Base-by-base conservation (phyloP, 345 rosid species). In the Aegle marmelos region DNA sequence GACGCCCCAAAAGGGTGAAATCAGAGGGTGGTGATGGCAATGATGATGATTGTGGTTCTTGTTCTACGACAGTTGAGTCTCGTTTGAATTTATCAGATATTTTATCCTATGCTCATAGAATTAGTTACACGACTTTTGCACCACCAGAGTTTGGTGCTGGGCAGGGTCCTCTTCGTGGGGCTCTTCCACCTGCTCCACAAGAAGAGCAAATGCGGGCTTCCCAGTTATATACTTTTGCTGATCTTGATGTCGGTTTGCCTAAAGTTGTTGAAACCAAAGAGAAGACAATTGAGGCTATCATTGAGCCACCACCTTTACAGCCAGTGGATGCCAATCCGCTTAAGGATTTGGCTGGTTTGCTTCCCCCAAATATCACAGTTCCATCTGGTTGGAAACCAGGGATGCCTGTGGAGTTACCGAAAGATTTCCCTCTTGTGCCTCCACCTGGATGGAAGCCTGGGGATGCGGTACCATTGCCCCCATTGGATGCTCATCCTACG, bases 371-470 rank as follows among this genome's bases (percentile, higher is more conserved):
- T 70, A 79, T 95, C 36, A 81, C 82, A 0, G 87, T 95, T 65
- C 99, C 98, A 0, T 79, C 97, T 0, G 99, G 97, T 10, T 96
- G 99, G 99, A 92, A 92, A 77, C 98, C 97, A 1, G 98, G 97
- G 73, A 94, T 92, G 98, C 97, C 99, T 0, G 97, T 96, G 79
- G 92, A 87, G 74, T 79, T 95, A 82, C 94, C 95, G 0, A 87
- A 74, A 34, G 88, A 91, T 84, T 82, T 94, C 81, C 94, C 93
- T 48, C 58, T 75, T 17, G 79, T 86, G 74, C 94, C 93, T 0
- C 97, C 98, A 7, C 97, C 95, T 11, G 98, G 98, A 78, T 92
- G 96, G 97, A 93, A 95, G 85, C 98, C 93, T 6, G 98, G 97
- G 75, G 97, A 93, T 60, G 95, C 92, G 0, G 86, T 91, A n/a